Evolutionary conservation across 192 early-diverging fungal genomes (phyloP).

Genomic region (Backusella australiensis): DNA sequence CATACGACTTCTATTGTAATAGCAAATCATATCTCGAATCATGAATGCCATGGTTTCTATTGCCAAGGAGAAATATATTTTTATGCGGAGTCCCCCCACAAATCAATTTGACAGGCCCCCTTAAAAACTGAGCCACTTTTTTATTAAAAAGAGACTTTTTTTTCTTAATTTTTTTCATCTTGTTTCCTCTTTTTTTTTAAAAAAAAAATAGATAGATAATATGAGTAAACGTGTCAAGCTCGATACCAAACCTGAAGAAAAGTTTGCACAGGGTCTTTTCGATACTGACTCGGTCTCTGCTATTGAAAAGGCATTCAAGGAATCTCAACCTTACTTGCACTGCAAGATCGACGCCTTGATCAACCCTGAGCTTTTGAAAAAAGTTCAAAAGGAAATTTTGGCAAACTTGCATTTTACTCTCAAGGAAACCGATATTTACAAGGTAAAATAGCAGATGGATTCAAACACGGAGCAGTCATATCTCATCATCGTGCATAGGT

Average conservation of each 20-base stretch:
- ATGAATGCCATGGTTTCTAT: not conserved
- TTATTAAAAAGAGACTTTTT: not conserved
- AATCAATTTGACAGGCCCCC: constrained; percentile 1
- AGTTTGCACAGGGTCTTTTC: constrained; percentile 10
- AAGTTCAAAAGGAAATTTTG: constrained; percentile 65
- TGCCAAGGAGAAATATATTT: not conserved
- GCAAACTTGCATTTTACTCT: constrained; percentile 62
- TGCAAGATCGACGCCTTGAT: constrained; percentile 59
- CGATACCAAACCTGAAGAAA: constrained; percentile 1
- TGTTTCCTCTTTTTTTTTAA: not conserved
- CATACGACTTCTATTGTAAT: not conserved
- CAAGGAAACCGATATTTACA: constrained; percentile 89
- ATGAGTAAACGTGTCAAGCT: constrained; percentile 15
- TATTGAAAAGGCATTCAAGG: constrained; percentile 14
- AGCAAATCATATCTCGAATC: not conserved
- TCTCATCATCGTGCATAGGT: constrained; percentile 27
- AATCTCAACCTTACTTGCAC: constrained; percentile 64
- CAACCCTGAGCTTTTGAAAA: constrained; percentile 55
- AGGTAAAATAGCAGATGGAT: constrained; percentile 16
- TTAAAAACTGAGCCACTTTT: not conserved
- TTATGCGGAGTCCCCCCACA: not conserved
- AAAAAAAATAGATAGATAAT: not conserved
- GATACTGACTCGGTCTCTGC: not conserved
- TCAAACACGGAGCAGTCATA: not conserved
- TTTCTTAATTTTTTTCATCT: not conserved